Base-by-base conservation (phyloP, 257 asterid species). In the Cruciata laevipes region DNA sequence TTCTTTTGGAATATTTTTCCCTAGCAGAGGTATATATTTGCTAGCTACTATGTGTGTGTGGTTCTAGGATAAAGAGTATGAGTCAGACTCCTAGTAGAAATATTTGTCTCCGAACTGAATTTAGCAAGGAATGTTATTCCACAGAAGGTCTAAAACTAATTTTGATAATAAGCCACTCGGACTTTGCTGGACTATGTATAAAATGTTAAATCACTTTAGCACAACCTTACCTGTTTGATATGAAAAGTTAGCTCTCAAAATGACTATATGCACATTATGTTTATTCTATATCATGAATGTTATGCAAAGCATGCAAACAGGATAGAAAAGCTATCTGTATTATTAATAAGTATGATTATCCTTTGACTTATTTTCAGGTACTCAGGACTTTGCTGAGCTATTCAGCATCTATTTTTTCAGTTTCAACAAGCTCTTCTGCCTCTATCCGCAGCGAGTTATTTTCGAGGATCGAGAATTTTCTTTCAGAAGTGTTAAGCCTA, bases 331-430 rank as follows among this genome's bases (percentile, higher is more conserved):
- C 49, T 65, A 27, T 18, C 44, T 17, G n/a, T n/a, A 32, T 37
- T 63, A 17, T 33, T 23, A 44, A 60, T 53, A 60, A 17, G 9
- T 78, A 62, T 61, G 64, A 40, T 40, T 78, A 67, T 77, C 76
- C 64, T 65, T 67, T 69, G 73, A 75, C 70, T 61, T 74, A 67
- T 71, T 71, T 80, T 72, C 95, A 94, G 97, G 68, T 94, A 85
- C 86, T 90, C 66, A 62, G 83, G 86, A 95, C 90, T 81, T 76
- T 94, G 82, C 88, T 90, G 77, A 79, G 73, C 81, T 88, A 85
- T 79, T 83, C 95, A 56, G 81, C 87, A 69, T 76, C 95, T 49
- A 78, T 82, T 68, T 86, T 85, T 73, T 83, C 90, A 65, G 84
- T 89, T 77, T 78, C 88, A 59, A 88, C 95, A 62, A 83, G 89